Evolutionary conservation across 2,329 filamentous ascomycete genomes (phyloP).

Genomic region (Colletotrichum caudatum): DNA sequence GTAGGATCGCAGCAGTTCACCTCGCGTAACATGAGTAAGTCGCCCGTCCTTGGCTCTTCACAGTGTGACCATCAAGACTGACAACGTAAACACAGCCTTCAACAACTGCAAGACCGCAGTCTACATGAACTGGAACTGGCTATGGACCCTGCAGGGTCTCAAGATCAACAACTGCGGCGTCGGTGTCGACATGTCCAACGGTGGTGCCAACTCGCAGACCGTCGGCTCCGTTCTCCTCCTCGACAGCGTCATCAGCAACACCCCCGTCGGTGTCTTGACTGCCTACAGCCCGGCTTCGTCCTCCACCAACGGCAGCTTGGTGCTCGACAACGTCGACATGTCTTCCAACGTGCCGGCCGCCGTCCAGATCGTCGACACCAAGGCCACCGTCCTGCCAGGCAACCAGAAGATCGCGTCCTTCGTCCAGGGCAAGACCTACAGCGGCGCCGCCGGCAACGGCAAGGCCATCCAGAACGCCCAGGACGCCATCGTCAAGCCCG

Average conservation of each 20-base stretch:
- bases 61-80: background rate
- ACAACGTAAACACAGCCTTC: conserved; percentile 59
- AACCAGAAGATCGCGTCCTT: conserved; percentile 78
- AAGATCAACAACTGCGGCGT: conserved; percentile 80
- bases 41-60: too few species aligned
- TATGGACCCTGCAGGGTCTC: conserved; percentile 83
- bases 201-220: conserved; percentile 71
- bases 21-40: conserved; percentile 76
- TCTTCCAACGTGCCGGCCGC: conserved; percentile 73
- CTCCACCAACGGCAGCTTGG: conserved; percentile 81
- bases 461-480: conserved; percentile 71
- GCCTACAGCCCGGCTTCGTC: conserved; percentile 74
- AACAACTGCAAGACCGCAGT: conserved; percentile 85
- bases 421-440: conserved; percentile 83
- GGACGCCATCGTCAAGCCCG: conserved; percentile 71
- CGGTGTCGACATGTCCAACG: conserved; percentile 82
- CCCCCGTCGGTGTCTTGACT: conserved; percentile 80
- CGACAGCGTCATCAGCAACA: conserved; percentile 84
- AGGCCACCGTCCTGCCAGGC: conserved; percentile 73
- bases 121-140: conserved; percentile 94
- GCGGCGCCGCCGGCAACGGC: conserved; percentile 54
- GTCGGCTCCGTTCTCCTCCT: conserved; percentile 88
- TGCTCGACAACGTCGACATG: conserved; percentile 93
- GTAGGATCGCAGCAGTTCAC: conserved; percentile 91
- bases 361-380: conserved; percentile 69